These are phyloP conservation scores for Ambispora gerdemannii DNA, from an alignment of 192 early-diverging fungal species.

Conservation along the genomic window DNA sequence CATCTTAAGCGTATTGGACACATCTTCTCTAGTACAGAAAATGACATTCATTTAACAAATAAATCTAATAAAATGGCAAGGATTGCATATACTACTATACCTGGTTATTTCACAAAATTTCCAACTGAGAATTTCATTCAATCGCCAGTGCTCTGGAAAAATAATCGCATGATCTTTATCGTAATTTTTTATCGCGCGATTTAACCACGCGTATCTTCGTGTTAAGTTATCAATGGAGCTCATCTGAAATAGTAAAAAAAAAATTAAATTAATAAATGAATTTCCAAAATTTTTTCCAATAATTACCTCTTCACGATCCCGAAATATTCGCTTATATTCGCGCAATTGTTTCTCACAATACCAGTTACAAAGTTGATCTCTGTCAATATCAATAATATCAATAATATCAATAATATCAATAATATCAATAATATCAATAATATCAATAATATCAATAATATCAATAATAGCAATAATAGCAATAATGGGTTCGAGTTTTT, in stretches of 20 bases:
- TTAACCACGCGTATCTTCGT: slow-evolving; percentile 90
- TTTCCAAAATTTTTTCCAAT: slow-evolving; percentile 32
- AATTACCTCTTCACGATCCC: slow-evolving; percentile 33
- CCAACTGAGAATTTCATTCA: slow-evolving; percentile 64
- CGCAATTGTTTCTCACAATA: slow-evolving; percentile 82
- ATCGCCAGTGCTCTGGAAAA: slow-evolving; percentile 80
- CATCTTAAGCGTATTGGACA: slow-evolving; percentile 63
- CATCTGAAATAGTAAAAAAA: slow-evolving; percentile 43
- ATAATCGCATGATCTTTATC: slow-evolving; percentile 83
- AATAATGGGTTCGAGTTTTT: too few species aligned
- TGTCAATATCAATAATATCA: slow-evolving; percentile 18
- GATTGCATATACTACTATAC: slow-evolving; percentile 52
- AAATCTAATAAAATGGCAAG: too few species aligned
- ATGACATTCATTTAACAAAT: too few species aligned
- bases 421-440: not conserved
- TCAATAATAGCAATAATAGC: too few species aligned
- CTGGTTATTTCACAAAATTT: slow-evolving; percentile 84
- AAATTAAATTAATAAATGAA: not conserved
- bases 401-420: not conserved
- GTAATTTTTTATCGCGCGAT: slow-evolving; percentile 81
- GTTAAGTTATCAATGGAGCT: slow-evolving; percentile 82
- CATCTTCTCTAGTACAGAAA: slow-evolving; percentile 61
- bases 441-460: too few species aligned
- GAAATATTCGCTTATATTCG: slow-evolving; percentile 80
- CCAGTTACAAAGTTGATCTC: slow-evolving; percentile 63